Conservation (phyloP, 768 basidiomycete species). For the Russula foetens region DNA sequence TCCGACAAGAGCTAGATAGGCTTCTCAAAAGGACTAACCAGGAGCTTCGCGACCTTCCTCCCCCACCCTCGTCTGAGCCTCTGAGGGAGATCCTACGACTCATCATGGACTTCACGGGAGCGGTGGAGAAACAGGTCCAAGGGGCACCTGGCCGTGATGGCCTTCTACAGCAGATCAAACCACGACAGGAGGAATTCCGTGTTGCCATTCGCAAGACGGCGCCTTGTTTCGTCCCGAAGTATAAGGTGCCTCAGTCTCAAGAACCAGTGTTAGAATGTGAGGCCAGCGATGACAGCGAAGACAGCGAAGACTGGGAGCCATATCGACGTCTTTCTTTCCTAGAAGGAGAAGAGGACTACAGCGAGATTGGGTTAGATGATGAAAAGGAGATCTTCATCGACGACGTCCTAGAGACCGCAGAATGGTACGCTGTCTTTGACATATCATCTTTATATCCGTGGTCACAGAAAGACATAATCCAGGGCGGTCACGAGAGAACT, state of each 20-base stretch:
- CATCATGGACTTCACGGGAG: slow-evolving; percentile 35
- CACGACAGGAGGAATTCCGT: neutral
- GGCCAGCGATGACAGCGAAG: too few species aligned
- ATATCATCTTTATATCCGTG: neutral
- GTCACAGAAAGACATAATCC: neutral
- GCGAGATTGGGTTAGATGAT: neutral
- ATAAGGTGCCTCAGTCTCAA: neutral
- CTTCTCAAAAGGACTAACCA: slow-evolving; percentile 35
- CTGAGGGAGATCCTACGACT: slow-evolving; percentile 44
- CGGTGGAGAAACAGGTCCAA: neutral
- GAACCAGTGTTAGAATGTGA: too few species aligned
- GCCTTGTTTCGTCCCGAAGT: slow-evolving; percentile 6
- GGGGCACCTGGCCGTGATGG: neutral
- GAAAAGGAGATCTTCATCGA: slow-evolving; percentile 37
- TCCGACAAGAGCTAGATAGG: slow-evolving; percentile 48
- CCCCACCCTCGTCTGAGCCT: slow-evolving; percentile 47
- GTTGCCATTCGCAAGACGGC: neutral
- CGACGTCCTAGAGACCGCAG: slow-evolving; percentile 41
- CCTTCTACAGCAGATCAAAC: neutral
- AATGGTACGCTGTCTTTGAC: slow-evolving; percentile 32
- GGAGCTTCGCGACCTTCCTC: slow-evolving; percentile 33
- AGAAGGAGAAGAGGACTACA: slow-evolving; percentile 18
- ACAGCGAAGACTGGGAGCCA: neutral
- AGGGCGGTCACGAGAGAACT: slow-evolving; percentile 68
- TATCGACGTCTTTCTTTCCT: slow-evolving; percentile 17